A percentile compares a stretch with the other conserved stretches of the same genome.
Evolutionary conservation across 768 basidiomycete species (phyloP).

Genomic region (Mycena galopus): DNA sequence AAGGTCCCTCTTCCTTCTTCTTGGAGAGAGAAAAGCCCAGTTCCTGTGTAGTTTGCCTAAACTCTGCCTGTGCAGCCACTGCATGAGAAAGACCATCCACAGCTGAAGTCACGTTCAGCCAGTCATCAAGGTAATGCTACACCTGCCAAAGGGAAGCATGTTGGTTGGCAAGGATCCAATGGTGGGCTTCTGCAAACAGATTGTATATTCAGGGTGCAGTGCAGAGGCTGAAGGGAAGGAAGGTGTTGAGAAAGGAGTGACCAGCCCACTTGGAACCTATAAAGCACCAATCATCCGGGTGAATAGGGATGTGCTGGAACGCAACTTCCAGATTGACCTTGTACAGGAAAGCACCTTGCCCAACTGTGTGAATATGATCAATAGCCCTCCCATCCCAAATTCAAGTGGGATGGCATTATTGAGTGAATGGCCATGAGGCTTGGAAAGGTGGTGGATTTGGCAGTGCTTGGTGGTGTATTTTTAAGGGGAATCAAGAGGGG

Average conservation of each 20-base stretch:
- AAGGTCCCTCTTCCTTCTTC: constrained; percentile 35
- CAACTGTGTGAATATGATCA: constrained; percentile 20
- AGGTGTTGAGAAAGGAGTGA: constrained; percentile 31
- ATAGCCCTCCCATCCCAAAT: constrained; percentile 2
- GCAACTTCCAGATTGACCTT: constrained; percentile 40
- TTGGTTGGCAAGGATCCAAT: constrained; percentile 10
- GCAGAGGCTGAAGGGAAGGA: constrained; percentile 39
- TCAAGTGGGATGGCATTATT: constrained; percentile 33
- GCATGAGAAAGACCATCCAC: not conserved
- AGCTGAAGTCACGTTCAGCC: too few species aligned
- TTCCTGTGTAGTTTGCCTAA: constrained; percentile 3
- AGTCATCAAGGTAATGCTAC: constrained; percentile 42
- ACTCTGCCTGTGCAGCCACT: not conserved
- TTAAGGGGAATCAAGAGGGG: constrained; percentile 36
- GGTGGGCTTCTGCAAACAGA: constrained; percentile 20
- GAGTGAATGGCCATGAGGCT: constrained; percentile 27
- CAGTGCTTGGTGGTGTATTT: constrained; percentile 31
- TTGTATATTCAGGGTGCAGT: constrained; percentile 43
- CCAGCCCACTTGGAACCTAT: constrained; percentile 9
- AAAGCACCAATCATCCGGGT: constrained; percentile 12
- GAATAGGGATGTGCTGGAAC: constrained; percentile 15
- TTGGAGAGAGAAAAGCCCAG: constrained; percentile 37
- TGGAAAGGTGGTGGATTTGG: constrained; percentile 37
- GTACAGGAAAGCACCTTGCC: constrained; percentile 29
- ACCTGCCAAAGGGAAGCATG: constrained; percentile 14